phyloP scores from a whole-genome alignment of 2,329 filamentous ascomycete species.

The Aspergillus calidoustus region DNA sequence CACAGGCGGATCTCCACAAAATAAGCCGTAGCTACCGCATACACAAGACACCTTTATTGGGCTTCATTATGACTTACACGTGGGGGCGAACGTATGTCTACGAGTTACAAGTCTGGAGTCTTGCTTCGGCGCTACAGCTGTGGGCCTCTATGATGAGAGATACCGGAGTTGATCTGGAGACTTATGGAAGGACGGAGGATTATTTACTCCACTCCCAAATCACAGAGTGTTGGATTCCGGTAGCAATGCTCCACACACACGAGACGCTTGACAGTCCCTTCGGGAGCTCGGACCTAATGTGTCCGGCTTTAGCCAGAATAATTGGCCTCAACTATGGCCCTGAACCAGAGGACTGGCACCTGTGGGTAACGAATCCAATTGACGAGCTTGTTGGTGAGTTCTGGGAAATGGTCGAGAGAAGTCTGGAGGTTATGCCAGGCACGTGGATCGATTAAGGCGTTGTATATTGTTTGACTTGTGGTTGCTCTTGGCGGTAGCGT shows the following conservation, averaged over 20 bases:
- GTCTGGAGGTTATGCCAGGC: background rate
- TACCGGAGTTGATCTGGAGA: background rate
- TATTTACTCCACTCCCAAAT: too few species aligned
- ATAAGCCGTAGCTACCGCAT: background rate
- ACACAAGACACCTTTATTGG: background rate
- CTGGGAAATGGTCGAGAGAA: background rate
- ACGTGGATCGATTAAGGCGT: background rate
- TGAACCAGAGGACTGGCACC: background rate
- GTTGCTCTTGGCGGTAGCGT: too few species aligned
- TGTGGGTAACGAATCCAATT: constrained; percentile 1
- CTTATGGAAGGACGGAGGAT: too few species aligned
- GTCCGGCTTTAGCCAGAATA: rapidly evolving
- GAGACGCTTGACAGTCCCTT: too few species aligned
- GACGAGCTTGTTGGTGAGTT: background rate
- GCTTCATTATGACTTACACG: background rate
- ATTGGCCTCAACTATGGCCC: background rate
- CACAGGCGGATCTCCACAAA: background rate
- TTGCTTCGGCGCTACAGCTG: background rate
- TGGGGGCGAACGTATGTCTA: too few species aligned
- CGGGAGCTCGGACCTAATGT: too few species aligned
- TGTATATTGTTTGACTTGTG: background rate
- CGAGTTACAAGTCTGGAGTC: too few species aligned
- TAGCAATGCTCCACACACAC: too few species aligned
- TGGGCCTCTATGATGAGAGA: background rate
- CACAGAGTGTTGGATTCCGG: too few species aligned